A percentile compares a stretch with the other conserved stretches of the same genome.
phyloP scores from a whole-genome alignment of 2,329 filamentous ascomycete species.

The Colletotrichum lini region DNA sequence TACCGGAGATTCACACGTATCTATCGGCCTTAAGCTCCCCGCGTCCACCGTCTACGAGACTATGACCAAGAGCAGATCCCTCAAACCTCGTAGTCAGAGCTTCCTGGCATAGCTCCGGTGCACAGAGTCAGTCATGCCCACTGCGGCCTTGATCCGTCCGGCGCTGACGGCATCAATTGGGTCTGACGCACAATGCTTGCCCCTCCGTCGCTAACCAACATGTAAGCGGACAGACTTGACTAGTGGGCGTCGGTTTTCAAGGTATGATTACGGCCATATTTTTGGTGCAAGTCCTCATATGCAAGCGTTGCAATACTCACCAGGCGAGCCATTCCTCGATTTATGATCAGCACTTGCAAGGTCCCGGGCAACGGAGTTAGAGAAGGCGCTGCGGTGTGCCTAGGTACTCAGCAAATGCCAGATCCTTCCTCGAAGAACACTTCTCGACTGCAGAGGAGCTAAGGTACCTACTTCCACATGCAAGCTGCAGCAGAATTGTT shows the following conservation, averaged over 20 bases:
- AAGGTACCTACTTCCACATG: conserved; percentile 19
- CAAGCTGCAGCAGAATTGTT: conserved; percentile 32
- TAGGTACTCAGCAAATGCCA: not conserved
- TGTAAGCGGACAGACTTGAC: conserved; percentile 10
- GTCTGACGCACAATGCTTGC: conserved; percentile 17
- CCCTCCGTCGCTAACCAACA: conserved; percentile 14
- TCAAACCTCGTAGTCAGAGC: conserved; percentile 24
- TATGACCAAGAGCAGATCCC: conserved; percentile 6
- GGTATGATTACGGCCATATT: not conserved
- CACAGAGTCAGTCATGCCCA: conserved; percentile 38
- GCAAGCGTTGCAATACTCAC: conserved; percentile 29
- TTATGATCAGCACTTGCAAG: not conserved
- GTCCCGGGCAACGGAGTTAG: not conserved
- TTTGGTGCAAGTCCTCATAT: not conserved
- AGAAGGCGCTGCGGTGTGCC: not conserved
- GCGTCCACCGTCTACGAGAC: conserved; percentile 14
- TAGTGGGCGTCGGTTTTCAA: conserved; percentile 1
- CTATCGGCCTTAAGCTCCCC: conserved; percentile 38
- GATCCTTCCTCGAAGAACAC: conserved; percentile 14
- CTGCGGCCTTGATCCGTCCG: conserved; percentile 34
- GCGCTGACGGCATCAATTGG: conserved; percentile 37
- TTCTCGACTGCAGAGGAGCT: conserved; percentile 28
- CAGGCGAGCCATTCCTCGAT: not conserved
- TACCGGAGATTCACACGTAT: conserved; percentile 36
- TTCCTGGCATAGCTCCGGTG: conserved; percentile 37